Evolutionary conservation across 192 early-diverging fungal genomes (phyloP).

Genomic region (Funneliformis geosporum): DNA sequence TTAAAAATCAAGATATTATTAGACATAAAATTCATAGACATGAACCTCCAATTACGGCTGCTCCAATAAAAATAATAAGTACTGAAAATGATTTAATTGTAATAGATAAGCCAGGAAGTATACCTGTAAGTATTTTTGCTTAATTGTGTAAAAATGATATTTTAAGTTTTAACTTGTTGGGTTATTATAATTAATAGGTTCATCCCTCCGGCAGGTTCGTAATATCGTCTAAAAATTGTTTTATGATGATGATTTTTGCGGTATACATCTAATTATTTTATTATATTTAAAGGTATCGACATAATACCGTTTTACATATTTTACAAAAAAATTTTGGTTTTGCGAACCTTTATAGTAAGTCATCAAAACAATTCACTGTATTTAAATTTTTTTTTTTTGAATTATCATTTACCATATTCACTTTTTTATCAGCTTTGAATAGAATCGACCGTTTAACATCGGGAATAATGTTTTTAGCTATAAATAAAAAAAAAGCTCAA

Average conservation of each 20-base stretch:
- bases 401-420: conserved; percentile 30
- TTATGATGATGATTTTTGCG: not conserved
- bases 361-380: not conserved
- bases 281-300: conserved; percentile 73
- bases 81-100: conserved; percentile 68
- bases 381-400: conserved; percentile 10
- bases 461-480: conserved; percentile 82
- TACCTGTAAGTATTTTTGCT: conserved; percentile 63
- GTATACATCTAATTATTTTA: not conserved
- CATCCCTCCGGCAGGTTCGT: conserved; percentile 52
- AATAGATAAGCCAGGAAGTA: conserved; percentile 86
- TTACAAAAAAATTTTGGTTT: conserved; percentile 64
- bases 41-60: conserved; percentile 84
- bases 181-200: conserved; percentile 41
- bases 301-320: conserved; percentile 79
- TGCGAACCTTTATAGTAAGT: conserved; percentile 57
- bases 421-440: conserved; percentile 67
- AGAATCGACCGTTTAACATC: conserved; percentile 93
- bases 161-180: conserved; percentile 12
- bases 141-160: not conserved
- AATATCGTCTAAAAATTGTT: not conserved
- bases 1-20: conserved; percentile 80
- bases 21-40: conserved; percentile 88
- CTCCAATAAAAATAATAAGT: conserved; percentile 64
- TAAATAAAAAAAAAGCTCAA: conserved; percentile 57